These are phyloP conservation scores for Tricholoma bakamatsutake DNA, from an alignment of 768 basidiomycete species.

Conservation along the genomic window DNA sequence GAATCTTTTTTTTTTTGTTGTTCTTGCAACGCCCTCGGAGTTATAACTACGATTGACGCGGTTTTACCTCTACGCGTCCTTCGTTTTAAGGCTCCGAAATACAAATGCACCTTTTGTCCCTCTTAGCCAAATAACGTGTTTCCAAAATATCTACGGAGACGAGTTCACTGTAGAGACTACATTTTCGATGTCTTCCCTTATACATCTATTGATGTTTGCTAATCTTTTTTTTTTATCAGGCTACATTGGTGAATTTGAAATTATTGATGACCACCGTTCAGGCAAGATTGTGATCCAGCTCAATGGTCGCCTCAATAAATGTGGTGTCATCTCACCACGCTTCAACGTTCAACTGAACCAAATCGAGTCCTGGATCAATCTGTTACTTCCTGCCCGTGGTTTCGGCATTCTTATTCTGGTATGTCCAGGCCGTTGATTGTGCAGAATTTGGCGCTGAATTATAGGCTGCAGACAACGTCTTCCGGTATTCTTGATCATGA, in stretches of 20 bases:
- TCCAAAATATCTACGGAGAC: slow-evolving; percentile 29
- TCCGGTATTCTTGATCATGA: slow-evolving; percentile 99
- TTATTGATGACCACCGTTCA: slow-evolving; percentile 97
- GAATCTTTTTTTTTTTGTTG: not conserved
- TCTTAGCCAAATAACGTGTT: slow-evolving; percentile 56
- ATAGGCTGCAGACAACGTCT: slow-evolving; percentile 71
- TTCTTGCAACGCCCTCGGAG: slow-evolving; percentile 41
- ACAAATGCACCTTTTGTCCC: slow-evolving; percentile 40
- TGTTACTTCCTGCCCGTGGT: slow-evolving; percentile 90
- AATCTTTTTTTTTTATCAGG: slow-evolving; percentile 39
- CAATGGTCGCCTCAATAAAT: slow-evolving; percentile 98
- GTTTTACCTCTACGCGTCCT: slow-evolving; percentile 50
- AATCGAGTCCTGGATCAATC: slow-evolving; percentile 96
- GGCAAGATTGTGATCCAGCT: slow-evolving; percentile 98
- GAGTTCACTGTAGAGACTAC: slow-evolving; percentile 56
- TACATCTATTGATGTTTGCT: slow-evolving; percentile 11
- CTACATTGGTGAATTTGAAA: slow-evolving; percentile 98
- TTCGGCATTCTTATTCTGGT: slow-evolving; percentile 97
- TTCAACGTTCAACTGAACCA: slow-evolving; percentile 93
- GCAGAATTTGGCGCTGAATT: not conserved
- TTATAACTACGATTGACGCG: slow-evolving; percentile 84
- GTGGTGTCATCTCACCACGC: slow-evolving; percentile 99
- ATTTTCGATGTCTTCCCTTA: slow-evolving; percentile 19
- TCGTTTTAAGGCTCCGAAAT: slow-evolving; percentile 85
- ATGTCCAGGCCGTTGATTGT: slow-evolving; percentile 21